Evolutionary conservation across 2,329 filamentous ascomycete genomes (phyloP), one percentile per base, ranked within the genome.

Genomic region (Dactylellina cionopaga): DNA sequence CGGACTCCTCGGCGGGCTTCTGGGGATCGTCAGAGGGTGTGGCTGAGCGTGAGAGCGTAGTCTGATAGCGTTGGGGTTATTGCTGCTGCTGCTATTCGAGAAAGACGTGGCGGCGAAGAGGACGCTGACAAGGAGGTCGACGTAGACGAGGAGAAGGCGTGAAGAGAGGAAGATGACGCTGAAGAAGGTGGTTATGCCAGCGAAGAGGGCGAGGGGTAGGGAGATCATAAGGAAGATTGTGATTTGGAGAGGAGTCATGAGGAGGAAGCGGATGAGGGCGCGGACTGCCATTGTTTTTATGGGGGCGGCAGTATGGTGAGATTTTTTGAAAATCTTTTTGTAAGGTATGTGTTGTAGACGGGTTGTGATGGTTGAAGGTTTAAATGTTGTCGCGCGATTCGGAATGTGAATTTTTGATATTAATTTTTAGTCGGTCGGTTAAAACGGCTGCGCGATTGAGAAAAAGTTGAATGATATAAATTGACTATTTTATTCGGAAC

Each of bases 121-220:
- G 29, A 72, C 68, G 35, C 33, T 54, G 37, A 64, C 27, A 9
- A 72, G 9, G 3, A 72, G 44, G 39, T 72, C 68, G 59, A 72
- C 52, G 59, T 72, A 72, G 51, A 72, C 68, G 59, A 72, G 59
- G 35, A 72, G 52, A 1, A 72, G 37, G 17, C 68, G 59, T 9
- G 68, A 72, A 10, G 68, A 72, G 52, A 72, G 68, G 52, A 65
- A 60, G 2, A 72, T 72, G 37, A 72, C 59, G 59, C 59, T 65
- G 68, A 72, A 59, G 46, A 72, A 72, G 11, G 68, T 72, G n/a
- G 68, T 72, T 4, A 59, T 7, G n/a, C 25, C 68, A 29, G 68
- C 68, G 37, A 72, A 59, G 51, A 65, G 7, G 29, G 68, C 68
- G 59, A 72, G 68, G 0, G 68, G 68, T 51, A 72, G 59, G 46